Conservation (phyloP, 495 filamentous ascomycete genomes). For the Podospora bellae-mahoneyi region DNA sequence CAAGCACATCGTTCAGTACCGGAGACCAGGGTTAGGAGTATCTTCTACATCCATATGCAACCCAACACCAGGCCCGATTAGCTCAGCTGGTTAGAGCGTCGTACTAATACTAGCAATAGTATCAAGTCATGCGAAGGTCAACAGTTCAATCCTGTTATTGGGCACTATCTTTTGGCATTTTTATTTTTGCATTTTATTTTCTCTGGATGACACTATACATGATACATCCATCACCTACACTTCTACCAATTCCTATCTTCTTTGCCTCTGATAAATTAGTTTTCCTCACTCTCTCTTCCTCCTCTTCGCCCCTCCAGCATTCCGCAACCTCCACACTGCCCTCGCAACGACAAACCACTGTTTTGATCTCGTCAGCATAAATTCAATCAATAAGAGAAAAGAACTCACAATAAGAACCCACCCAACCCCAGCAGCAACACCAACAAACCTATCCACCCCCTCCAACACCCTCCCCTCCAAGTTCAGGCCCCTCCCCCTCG, state of each 20-base stretch:
- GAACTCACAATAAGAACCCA: background rate
- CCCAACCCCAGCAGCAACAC: background rate
- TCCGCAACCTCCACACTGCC: background rate
- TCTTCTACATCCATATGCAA: background rate
- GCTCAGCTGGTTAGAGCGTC: background rate
- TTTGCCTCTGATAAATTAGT: background rate
- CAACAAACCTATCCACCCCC: background rate
- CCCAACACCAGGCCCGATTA: background rate
- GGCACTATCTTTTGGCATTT: background rate
- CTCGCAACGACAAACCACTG: background rate
- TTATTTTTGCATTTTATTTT: background rate
- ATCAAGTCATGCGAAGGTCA: background rate
- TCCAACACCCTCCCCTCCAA: background rate
- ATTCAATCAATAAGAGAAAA: background rate
- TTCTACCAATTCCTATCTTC: background rate
- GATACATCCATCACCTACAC: too few relatives aligned
- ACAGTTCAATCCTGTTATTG: background rate
- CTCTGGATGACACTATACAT: background rate
- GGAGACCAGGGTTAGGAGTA: too few relatives aligned
- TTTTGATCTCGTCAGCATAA: background rate
- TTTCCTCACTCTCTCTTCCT: background rate
- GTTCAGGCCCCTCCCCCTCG: background rate
- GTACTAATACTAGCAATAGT: background rate
- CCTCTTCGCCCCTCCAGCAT: background rate
- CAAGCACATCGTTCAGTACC: too few relatives aligned